Evolutionary conservation across 2,329 filamentous ascomycete genomes (phyloP), one percentile per base, ranked within the genome.

Genomic region (Lachnellula occidentalis): DNA sequence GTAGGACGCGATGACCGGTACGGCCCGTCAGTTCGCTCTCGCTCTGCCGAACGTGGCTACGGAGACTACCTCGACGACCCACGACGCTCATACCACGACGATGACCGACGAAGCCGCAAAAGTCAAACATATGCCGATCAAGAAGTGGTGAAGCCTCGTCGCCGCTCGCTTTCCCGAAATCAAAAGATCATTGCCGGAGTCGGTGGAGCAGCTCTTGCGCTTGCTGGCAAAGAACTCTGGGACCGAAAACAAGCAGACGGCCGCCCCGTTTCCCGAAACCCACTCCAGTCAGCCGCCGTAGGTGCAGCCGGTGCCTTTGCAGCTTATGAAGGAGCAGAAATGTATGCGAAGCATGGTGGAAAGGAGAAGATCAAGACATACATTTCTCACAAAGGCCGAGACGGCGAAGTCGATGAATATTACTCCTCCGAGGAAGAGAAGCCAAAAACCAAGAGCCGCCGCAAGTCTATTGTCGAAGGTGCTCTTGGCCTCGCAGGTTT

Each of bases 101-200:
- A 79, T 39, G 61, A 66, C 21, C 69, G 71, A 15, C 75, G 77
- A 53, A 75, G 76, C 59, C 75, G 74, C 67, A 81, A 78, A 70
- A 74, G 71, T 34, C 45, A 56, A 36, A 57, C 52, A 49, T 76
- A 78, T 52, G 77, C 77, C 60, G 80, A 88, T 57, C 83, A 85
- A 58, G 84, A 88, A 54, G 73, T 70, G 53, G 73, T 70, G 53
- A 73, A 73, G 60, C 58, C 62, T 51, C 74, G 74, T 57, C 78
- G 71, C 61, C 75, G 80, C 62, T 74, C 78, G 56, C 71, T 85
- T 56, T 78, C 77, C 57, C 81, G 84, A 70, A 80, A 86, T 64
- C 78, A 86, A 61, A 85, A 85, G 70, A 83, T 86, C 59, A 76
- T 85, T 46, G 83, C 83, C 21, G 83, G 81, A n/a, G 77, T 86